phyloP scores from a whole-genome alignment of 257 asterid species.

The Pogostemon cablin region DNA sequence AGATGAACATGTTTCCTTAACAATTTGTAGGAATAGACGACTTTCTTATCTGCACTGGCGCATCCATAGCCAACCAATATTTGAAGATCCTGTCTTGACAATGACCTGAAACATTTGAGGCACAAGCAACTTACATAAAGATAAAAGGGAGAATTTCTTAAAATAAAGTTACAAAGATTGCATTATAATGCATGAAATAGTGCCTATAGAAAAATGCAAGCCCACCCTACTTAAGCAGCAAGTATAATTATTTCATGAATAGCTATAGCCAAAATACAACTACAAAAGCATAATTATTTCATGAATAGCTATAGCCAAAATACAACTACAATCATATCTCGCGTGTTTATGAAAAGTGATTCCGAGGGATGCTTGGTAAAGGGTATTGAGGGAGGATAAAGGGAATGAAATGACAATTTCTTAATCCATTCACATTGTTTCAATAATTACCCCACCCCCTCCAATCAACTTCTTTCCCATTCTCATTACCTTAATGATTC shows the following conservation, averaged over 20 bases:
- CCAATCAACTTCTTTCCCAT: too few relatives aligned
- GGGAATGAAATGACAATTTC: too few relatives aligned
- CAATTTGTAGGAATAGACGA: constrained; percentile 72
- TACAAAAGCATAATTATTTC: not conserved
- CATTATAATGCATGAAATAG: constrained; percentile 27
- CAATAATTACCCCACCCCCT: too few relatives aligned
- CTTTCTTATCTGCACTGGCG: constrained; percentile 77
- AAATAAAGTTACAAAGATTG: not conserved
- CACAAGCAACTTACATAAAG: constrained; percentile 32
- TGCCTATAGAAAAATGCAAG: constrained; percentile 3
- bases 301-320: not conserved
- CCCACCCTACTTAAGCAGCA: not conserved
- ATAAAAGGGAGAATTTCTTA: not conserved
- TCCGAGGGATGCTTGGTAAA: not conserved
- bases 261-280: not conserved
- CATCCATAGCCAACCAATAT: constrained; percentile 96
- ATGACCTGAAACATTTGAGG: constrained; percentile 67
- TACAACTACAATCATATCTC: not conserved
- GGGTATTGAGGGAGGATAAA: too few relatives aligned
- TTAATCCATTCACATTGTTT: too few relatives aligned
- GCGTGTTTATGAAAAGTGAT: constrained; percentile 16
- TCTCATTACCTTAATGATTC: too few relatives aligned
- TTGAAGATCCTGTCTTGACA: constrained; percentile 91
- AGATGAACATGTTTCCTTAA: constrained; percentile 82
- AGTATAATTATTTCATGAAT: not conserved